Conservation (phyloP, 495 filamentous ascomycete genomes). For the Podospora pseudopauciseta region DNA sequence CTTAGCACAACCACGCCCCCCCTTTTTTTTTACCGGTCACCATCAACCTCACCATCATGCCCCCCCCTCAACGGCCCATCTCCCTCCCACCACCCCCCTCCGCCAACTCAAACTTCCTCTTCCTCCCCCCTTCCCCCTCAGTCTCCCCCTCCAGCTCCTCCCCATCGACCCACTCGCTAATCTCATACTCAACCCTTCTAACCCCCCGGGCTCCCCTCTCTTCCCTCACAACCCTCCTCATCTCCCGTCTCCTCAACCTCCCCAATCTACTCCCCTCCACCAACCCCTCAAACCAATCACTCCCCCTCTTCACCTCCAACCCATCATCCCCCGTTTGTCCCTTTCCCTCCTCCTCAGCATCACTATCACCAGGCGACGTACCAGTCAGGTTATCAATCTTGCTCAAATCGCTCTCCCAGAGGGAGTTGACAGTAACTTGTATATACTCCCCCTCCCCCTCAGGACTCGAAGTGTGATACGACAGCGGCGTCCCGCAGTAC, state of each 20-base stretch:
- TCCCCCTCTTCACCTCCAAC: constrained; percentile 15
- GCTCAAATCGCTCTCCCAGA: constrained; percentile 61
- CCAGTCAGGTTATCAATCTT: constrained; percentile 59
- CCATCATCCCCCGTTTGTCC: not conserved
- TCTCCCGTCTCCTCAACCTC: constrained; percentile 62
- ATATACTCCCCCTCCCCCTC: constrained; percentile 68
- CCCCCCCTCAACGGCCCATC: not conserved
- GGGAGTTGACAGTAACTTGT: constrained; percentile 66
- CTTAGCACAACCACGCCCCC: too few species aligned
- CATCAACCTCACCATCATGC: not conserved
- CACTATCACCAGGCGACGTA: constrained; percentile 15
- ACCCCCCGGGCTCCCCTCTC: constrained; percentile 52
- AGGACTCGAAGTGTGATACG: constrained; percentile 73
- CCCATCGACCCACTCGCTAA: constrained; percentile 69
- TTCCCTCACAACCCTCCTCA: constrained; percentile 53
- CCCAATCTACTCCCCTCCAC: constrained; percentile 70
- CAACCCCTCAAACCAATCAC: constrained; percentile 73
- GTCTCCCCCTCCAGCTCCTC: constrained; percentile 54
- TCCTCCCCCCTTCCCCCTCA: constrained; percentile 40
- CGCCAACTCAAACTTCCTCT: constrained; percentile 48
- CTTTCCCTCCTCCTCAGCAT: constrained; percentile 40
- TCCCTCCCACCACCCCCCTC: not conserved
- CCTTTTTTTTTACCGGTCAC: too few species aligned
- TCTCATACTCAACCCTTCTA: constrained; percentile 70
- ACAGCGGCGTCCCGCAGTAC: constrained; percentile 79